Evolutionary conservation across 2,329 filamentous ascomycete genomes (phyloP).

Genomic region (Penicillium vulpinum): DNA sequence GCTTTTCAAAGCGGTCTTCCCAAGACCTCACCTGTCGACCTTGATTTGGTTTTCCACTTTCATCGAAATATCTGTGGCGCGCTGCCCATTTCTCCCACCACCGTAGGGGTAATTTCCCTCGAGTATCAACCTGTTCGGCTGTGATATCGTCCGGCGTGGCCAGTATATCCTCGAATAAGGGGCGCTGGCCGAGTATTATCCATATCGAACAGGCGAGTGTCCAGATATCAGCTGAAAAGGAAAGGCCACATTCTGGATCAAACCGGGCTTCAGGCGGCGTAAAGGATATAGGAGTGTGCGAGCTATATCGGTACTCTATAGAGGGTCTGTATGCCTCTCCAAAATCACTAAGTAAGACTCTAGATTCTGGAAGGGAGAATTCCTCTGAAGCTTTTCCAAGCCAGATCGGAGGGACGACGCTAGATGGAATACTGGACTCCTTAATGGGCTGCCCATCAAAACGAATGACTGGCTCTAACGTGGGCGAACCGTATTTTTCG

Average conservation of each 20-base stretch:
- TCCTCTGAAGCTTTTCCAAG: not conserved
- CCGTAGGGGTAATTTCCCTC: constrained; percentile 24
- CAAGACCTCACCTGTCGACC: constrained; percentile 10
- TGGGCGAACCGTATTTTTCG: not conserved
- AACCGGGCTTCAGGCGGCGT: constrained; percentile 37
- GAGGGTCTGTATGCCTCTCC: not conserved
- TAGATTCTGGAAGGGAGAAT: not conserved
- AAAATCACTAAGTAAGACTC: not conserved
- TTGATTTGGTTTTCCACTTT: constrained; percentile 7
- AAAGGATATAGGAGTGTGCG: constrained; percentile 28
- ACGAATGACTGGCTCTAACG: not conserved
- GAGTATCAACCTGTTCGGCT: constrained; percentile 27
- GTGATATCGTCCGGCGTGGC: constrained; percentile 28
- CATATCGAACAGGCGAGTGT: constrained; percentile 28
- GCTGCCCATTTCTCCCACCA: constrained; percentile 21
- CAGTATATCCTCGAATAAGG: constrained; percentile 28
- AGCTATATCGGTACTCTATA: constrained; percentile 7
- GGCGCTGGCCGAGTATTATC: constrained; percentile 29
- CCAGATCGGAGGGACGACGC: not conserved
- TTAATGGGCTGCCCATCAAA: not conserved
- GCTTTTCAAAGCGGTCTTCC: constrained; percentile 13
- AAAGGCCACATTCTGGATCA: constrained; percentile 26
- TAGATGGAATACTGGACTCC: not conserved
- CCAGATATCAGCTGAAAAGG: constrained; percentile 38
- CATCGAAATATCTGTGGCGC: constrained; percentile 6